Evolutionary conservation across 1,139 yeast species (phyloP), one percentile per base, ranked within the genome.

Genomic region (Pichia sp.): DNA sequence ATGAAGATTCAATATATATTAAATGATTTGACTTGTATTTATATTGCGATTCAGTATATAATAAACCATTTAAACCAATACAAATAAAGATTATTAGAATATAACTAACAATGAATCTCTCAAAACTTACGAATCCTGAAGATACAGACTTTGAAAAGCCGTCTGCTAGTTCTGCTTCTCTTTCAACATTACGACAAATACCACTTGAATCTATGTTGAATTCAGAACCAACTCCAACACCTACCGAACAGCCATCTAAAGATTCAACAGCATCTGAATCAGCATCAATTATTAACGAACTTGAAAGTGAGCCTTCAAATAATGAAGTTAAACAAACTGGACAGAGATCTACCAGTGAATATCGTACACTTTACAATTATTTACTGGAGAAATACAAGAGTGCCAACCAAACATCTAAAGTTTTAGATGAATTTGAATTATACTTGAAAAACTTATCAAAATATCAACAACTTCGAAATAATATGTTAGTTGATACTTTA

Each of bases 381-480:
- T 49, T 60, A 22, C 48, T 57, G 24, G 42, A 50, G 9, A 56
- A 57, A 41, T 55, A 45, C 40, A 51, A 51, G 23, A 43, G 46
- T 26, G 43, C 45, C 4, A 49, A 42, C 8, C 50, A 51, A 26
- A 48, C 46, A 8, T 46, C 58, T 1, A 43, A 45, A 20, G 47
- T 47, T 4, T 37, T 55, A 37, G 43, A 47, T 3, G 43, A 42
- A n/a, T 45, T 52, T 16, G 58, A 54, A 29, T 27, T 39, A 3
- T 51, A 49, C 25, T 26, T 51, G 11, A 49, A 58, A 16, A 51
- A 52, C 35, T 37, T 57, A 3, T 33, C 56, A 4, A 54, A 54
- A 39, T 57, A 55, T 38, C 51, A 51, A 34, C 56, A 56, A 26
- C 43, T 58, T 24, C 53, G 64, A 51, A 61, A 61, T 45, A 47